phyloP scores from a whole-genome alignment of 495 filamentous ascomycete genomes.

The Pseudomonodictys pantanalensis region DNA sequence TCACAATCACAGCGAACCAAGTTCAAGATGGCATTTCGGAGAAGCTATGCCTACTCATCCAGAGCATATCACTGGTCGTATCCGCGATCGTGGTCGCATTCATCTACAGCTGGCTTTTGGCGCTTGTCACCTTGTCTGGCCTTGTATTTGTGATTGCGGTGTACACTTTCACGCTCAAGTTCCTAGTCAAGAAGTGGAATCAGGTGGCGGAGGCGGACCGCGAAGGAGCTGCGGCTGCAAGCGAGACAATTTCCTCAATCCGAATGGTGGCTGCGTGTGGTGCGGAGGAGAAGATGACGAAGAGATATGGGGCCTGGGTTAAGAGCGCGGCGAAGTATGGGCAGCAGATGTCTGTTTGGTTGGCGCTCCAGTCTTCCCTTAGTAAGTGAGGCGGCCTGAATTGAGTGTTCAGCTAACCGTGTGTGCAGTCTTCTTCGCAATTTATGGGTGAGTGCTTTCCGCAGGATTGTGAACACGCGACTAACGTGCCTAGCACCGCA shows the following conservation, averaged over 20 bases:
- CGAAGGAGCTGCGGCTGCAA: not conserved
- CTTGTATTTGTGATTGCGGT: not conserved
- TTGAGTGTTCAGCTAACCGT: not conserved
- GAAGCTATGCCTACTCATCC: slow-evolving; percentile 54
- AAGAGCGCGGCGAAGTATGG: not conserved
- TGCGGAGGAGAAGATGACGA: slow-evolving; percentile 8
- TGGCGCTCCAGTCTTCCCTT: slow-evolving; percentile 10
- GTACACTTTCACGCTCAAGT: not conserved
- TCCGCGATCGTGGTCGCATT: slow-evolving; percentile 56
- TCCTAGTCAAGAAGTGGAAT: slow-evolving; percentile 1
- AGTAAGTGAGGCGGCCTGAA: not conserved
- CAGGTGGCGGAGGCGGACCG: not conserved
- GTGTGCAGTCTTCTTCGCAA: slow-evolving; percentile 8
- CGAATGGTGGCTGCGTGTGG: slow-evolving; percentile 14
- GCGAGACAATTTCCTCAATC: not conserved
- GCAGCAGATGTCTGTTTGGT: slow-evolving; percentile 1
- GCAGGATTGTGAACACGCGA: not conserved
- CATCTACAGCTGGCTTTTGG: slow-evolving; percentile 55
- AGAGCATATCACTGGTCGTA: slow-evolving; percentile 52
- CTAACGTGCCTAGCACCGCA: slow-evolving; percentile 2
- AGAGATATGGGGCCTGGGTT: not conserved
- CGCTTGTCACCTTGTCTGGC: slow-evolving; percentile 24
- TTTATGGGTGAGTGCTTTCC: not conserved
- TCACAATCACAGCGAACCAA: slow-evolving; percentile 46
- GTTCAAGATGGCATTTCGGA: slow-evolving; percentile 68